Evolutionary conservation across 2,329 filamentous ascomycete genomes (phyloP), one percentile per base, ranked within the genome.

Genomic region (Karstenula rhodostoma): DNA sequence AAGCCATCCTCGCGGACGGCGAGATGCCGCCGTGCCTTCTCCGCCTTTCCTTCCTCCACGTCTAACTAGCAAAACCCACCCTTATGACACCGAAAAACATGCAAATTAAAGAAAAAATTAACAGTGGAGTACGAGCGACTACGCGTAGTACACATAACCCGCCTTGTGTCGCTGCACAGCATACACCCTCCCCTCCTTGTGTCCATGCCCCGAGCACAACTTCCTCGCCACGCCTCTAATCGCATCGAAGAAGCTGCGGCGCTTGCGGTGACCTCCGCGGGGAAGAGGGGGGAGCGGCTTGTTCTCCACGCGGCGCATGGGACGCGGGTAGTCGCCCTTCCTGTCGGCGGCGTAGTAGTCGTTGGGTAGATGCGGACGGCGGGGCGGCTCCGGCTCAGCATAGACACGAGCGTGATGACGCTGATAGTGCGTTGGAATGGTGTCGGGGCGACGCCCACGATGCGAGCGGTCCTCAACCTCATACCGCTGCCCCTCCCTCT

Each of bases 231-330:
- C 19, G 4, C n/a, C 8, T 19, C 19, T 22, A 6, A 23, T 3
- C 19, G n/a, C 42, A 7, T 23, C 37, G 15, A 40, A 17, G n/a
- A 44, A 23, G 19, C 42, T 40, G n/a, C 37, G 37, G 7, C 29
- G 29, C 29, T 32, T 32, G 29, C 37, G 37, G 15, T n/a, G 17
- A 7, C 4, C 17, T 2, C 5, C n/a, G 13, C 15, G 17, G 2
- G 37, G 37, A 7, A 40, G 37, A 40, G 5, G 37, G 17, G 37
- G 37, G 6, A 44, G 19, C 7, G 19, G 6, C 10, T 44, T 23
- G 19, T 44, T 44, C 42, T 44, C 42, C n/a, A 44, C 42, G n/a
- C 33, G 33, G 2, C 49, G 49, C 49, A 52, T 52, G 1, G 49
- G 22, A 17, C 49, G 33, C 22, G 49, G 49, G 2, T 27, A 22